phyloP scores from a whole-genome alignment of 768 basidiomycete species.

The Fibroporia radiculosa region DNA sequence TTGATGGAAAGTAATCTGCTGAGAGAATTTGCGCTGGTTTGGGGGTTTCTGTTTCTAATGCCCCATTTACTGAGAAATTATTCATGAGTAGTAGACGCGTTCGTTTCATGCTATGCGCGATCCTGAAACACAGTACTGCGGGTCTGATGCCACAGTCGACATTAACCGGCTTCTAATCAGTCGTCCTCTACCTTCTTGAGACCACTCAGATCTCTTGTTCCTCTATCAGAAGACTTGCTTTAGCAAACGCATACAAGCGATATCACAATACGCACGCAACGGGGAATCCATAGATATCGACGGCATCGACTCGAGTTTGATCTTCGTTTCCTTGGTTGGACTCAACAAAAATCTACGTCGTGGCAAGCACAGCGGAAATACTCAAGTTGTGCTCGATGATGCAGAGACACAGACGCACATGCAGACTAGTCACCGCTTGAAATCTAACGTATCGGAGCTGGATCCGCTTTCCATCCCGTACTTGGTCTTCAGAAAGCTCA shows the following conservation, averaged over 20 bases:
- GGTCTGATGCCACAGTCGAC: background rate
- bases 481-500: conserved; percentile 42
- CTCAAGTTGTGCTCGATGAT: background rate
- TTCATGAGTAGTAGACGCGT: background rate
- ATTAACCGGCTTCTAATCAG: background rate
- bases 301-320: conserved; percentile 55
- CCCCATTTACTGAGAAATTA: background rate
- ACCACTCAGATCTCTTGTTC: conserved; percentile 20
- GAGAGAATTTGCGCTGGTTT: background rate
- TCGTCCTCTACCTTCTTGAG: conserved; percentile 19
- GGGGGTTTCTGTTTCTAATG: background rate
- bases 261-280: conserved; percentile 38
- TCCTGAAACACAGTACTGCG: background rate
- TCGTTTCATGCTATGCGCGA: background rate
- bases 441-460: conserved; percentile 60
- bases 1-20: conserved; percentile 49
- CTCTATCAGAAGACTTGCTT: conserved; percentile 7
- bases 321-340: conserved; percentile 61
- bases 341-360: conserved; percentile 53
- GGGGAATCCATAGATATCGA: conserved; percentile 57
- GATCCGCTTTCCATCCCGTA: conserved; percentile 39
- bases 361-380: no score
- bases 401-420: conserved; percentile 33
- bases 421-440: conserved; percentile 57
- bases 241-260: no score